Evolutionary conservation across 2,329 filamentous ascomycete genomes (phyloP), one percentile per base, ranked within the genome.

Genomic region (Fusarium papillatum): DNA sequence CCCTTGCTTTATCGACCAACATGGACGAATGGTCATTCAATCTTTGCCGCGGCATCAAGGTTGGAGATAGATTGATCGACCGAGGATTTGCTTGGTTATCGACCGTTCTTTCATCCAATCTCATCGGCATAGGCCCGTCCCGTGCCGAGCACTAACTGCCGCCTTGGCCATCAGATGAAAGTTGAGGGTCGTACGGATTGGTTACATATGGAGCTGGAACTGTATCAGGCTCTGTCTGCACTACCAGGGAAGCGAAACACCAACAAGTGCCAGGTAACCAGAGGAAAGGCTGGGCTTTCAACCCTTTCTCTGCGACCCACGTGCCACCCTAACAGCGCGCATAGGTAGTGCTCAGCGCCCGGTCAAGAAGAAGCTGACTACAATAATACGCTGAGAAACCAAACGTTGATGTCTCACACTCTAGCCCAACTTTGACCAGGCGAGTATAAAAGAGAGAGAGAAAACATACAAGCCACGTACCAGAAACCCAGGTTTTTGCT

Each of bases 1-100:
- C 31, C 72, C 72, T 73, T 75, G 61, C 24, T 69, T 69, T 62
- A n/a, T 46, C 26, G 22, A 46, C 60, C 39, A 16, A 22, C 26
- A 46, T 34, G 38, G 41, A 46, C 36, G 36, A 62, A 43, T 39
- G 17, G 26, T 22, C 38, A 17, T 24, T 29, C 38, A 57, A 57
- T 62, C 59, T 62, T 41, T 62, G 24, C 59, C 38, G 38, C 57
- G 22, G 34, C 11, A 59, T 24, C 36, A 9, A 59, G 34, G 22
- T 60, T 39, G 16, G 57, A 13, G 53, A 57, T 22, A 55, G 50
- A 36, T 57, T 57, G 53, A 36, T 57, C 53, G 13, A 36, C 29
- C 8, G n/a, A 57, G 50, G 11, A 48, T 14, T 24, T 34, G 8
- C 11, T 57, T 34, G 2, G 19, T 57, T 57, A 22, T 57, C 53